Evolutionary conservation across 2,329 filamentous ascomycete genomes (phyloP), one percentile per base, ranked within the genome.

Genomic region (Monosporascus sp.): DNA sequence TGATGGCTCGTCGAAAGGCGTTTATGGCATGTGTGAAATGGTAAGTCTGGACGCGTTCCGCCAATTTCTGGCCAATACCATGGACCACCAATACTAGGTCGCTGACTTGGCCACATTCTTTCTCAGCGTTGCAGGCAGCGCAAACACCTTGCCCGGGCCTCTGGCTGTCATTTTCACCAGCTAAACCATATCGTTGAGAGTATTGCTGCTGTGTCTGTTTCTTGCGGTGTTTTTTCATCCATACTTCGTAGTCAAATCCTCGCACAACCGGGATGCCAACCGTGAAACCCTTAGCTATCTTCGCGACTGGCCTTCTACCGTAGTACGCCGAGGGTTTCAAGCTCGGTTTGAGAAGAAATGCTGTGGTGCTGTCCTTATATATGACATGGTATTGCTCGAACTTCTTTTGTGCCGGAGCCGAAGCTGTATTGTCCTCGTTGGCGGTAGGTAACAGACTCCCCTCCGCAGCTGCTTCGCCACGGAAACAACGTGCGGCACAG

Each of bases 1-100:
- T 96, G 52, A 97, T 82, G 20, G 90, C 85, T 54, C 92, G 82
- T 14, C 94, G 84, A 61, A 99, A 94, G 0, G 86, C 83, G 65
- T 96, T 97, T 67, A 97, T 93, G 5, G 91, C 89, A 68, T 97
- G 93, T 0, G 94, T 99, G 63, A 99, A 99, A 68, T 97, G 90
- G 63, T 92, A 99, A 62, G 90, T 96, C 69, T 97, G 93, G 55
- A 97, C 90, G 14, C 92, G 81, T 67, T 99, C 91, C 0, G 92
- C 95, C 48, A 97, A 80, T 68, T 99, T 97, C 68, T 99, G 94
- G 0, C 94, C 94, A 58, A 99, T 97, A 2, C 94, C 94, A 64
- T 99, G 94, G 44, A 94, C 89, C 9, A 97, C 90, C 5, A 99
- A 78, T 2, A 97, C 82, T 7, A 99, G 76, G 65, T 99, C 94